Base-by-base conservation (phyloP, 73 alveolate species). In the Tetrahymena thermophila region DNA sequence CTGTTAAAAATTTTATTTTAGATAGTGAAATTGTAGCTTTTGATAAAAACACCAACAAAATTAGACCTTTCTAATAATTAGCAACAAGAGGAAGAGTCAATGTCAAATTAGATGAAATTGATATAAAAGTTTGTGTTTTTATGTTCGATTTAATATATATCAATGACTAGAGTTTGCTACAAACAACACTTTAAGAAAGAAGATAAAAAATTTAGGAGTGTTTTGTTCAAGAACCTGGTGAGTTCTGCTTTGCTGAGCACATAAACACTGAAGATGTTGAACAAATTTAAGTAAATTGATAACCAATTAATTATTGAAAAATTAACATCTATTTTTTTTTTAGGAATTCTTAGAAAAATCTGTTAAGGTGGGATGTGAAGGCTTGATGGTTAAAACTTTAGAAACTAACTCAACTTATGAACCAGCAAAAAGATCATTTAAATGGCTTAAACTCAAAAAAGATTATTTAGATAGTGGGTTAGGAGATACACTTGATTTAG, bases 1-100 rank as follows among this genome's bases (percentile, higher is more conserved):
- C 98, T 6, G 98, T 98, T 56, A 94, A 97, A 84, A 96, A 97
- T 94, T 99, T 98, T 97, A 99, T 99, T 94, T 96, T 99, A 40
- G 99, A 99, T 97, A 96, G 99, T 96, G 99, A 99, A 97, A 97
- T 99, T 94, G 99, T 99, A n/a, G 99, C 99, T 3, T 98, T 94
- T 85, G 99, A 99, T 98, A 97, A 96, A 37, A 98, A 94, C 43
- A 98, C 98, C 84, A 97, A 98, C 83, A 98, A 98, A 97, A 99
- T 99, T 35, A 85, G 98, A 93, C 99, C 99, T 0, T 99, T 99
- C 97, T 98, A 99, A 97, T 98, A 97, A 56, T 96, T 98, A 93
- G 96, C 99, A 44, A 96, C 99, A 28, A 96, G 99, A 94, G 97
- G 99, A 84, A 97, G 99, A 95, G 99, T 98, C 96, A 98, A 99